Base-by-base conservation (phyloP, 1,284 basidiomycete species). In the Heterobasidion occidentale region DNA sequence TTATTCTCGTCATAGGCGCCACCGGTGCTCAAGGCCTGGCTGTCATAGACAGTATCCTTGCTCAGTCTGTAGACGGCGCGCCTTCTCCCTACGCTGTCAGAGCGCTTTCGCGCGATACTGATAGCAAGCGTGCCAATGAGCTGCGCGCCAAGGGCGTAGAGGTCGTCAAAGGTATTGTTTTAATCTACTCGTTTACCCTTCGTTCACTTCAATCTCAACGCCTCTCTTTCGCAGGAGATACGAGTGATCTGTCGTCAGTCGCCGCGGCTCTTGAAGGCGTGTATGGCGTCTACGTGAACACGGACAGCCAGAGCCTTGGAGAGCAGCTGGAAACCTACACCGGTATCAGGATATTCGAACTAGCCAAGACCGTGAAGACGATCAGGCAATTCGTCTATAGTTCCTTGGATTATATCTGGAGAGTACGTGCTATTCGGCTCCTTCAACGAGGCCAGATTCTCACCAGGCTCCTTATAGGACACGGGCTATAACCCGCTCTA, bases 1-100 rank as follows among this genome's bases (percentile, higher is more conserved):
- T 75, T 56, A 75, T 80, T 60, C 70, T 77, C 55, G 75, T 79
- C 56, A 72, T 79, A 44, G 77, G 78, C 45, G 77, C 75, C 2
- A 79, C 77, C 20, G 78, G 77, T 52, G 74, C 74, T 1, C 77
- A 79, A 61, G 77, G 77, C 4, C 64, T 72, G 44, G 69, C 71
- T 17, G 74, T 77, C 57, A 71, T 78, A 50, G 66, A 75, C 56
- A 69, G 67, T 38, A 66, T 79, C 17, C 70, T 78, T 17, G 68
- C 67, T 19, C 67, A 69, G 9, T 61, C 58, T 50, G 59, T 64
- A 15, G 70, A 76, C 57, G 74, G 74, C 5, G 65, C 70, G 12
- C 69, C 74, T 1, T 75, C 74, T 11, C 75, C 75, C 1, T 79
- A 76, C 59, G 63, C 67, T n/a, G 68, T 79, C 20, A 73, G 76